Conservation (phyloP, 106 monocot genomes). For the Ottelia alismoides region DNA sequence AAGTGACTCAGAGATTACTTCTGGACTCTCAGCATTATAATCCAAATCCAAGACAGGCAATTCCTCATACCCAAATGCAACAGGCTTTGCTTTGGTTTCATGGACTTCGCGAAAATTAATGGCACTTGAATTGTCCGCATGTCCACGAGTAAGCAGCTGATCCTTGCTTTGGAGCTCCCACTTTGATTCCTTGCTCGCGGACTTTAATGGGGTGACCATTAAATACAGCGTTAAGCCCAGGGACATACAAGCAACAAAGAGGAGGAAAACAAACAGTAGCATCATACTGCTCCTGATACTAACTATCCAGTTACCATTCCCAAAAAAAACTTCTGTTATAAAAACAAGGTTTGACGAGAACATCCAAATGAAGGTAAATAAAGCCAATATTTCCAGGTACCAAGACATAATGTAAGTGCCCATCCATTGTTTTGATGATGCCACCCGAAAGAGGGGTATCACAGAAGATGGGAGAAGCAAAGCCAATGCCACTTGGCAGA, state of each 20-base stretch:
- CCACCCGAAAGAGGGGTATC: conserved; percentile 90
- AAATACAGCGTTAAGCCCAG: conserved; percentile 45
- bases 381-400: conserved; percentile 55
- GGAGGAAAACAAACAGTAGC: conserved; percentile 32
- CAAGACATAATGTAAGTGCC: conserved; percentile 45
- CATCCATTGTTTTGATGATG: conserved; percentile 78
- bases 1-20: conserved; percentile 28
- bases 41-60: conserved; percentile 23
- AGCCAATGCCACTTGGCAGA: conserved; percentile 71
- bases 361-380: conserved; percentile 55
- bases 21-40: conserved; percentile 24
- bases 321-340: conserved; percentile 57
- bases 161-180: conserved; percentile 11
- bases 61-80: conserved; percentile 2
- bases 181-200: conserved; percentile 38
- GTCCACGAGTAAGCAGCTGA: conserved; percentile 10
- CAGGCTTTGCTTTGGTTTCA: conserved; percentile 13
- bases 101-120: conserved; percentile 28
- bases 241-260: conserved; percentile 39
- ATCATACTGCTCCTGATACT: conserved; percentile 23
- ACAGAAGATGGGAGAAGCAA: conserved; percentile 86
- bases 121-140: conserved; percentile 8
- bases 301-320: conserved; percentile 56
- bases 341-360: conserved; percentile 58
- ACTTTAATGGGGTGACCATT: conserved; percentile 74